Evolutionary conservation across 805 yeast species (phyloP).

Genomic region (Starmerella apis): DNA sequence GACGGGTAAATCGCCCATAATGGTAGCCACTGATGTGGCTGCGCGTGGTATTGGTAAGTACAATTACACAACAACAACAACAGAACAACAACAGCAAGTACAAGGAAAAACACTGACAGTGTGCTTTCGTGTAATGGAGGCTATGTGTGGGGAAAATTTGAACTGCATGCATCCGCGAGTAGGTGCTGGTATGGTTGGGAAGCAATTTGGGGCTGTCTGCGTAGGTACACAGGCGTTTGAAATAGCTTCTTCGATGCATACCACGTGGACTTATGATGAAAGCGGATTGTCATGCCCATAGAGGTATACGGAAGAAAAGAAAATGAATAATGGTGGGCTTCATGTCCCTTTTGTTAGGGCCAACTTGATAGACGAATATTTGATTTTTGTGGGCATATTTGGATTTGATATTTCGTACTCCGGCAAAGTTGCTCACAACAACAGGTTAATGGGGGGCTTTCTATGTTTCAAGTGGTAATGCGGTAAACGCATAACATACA

Average conservation of each 20-base stretch:
- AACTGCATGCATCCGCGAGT: slow-evolving; percentile 12
- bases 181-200: slow-evolving; percentile 21
- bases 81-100: background rate
- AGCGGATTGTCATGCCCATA: slow-evolving; percentile 12
- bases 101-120: background rate
- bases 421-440: background rate
- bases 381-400: background rate
- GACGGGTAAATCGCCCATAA: slow-evolving; percentile 83
- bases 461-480: background rate
- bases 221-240: slow-evolving; percentile 17
- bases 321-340: background rate
- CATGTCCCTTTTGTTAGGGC: background rate
- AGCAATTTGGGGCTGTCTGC: slow-evolving; percentile 16
- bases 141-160: background rate
- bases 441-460: background rate
- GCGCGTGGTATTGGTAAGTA: slow-evolving; percentile 78
- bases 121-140: background rate
- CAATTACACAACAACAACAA: background rate
- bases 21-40: slow-evolving; percentile 99
- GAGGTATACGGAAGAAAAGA: slow-evolving; percentile 2
- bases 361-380: background rate
- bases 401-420: background rate
- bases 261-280: slow-evolving; percentile 11
- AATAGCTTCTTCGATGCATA: slow-evolving; percentile 20
- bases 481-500: background rate